Evolutionary conservation across 2,329 filamentous ascomycete species (phyloP).

Genomic region (Xylariomycetidae sp.): DNA sequence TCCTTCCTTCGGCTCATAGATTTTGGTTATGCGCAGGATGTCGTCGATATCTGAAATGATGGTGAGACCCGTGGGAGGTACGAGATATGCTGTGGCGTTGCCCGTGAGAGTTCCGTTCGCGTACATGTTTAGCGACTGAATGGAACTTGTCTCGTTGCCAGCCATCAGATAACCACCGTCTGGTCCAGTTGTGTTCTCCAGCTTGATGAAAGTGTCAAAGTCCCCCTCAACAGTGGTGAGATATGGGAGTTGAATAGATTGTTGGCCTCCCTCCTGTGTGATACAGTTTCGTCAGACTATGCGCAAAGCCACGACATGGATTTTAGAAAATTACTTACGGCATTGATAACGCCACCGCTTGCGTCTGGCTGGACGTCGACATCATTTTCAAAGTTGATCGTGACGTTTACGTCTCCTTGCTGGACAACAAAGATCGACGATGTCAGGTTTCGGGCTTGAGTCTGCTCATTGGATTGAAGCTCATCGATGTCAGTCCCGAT

Average conservation of each 20-base stretch:
- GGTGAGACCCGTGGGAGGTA: constrained; percentile 65
- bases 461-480: constrained; percentile 54
- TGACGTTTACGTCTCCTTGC: constrained; percentile 59
- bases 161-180: constrained; percentile 45
- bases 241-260: constrained; percentile 61
- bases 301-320: no score
- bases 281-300: constrained; percentile 7
- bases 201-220: constrained; percentile 65
- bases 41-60: constrained; percentile 77
- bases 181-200: constrained; percentile 52
- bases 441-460: constrained; percentile 69
- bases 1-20: constrained; percentile 70
- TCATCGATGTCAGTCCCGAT: constrained; percentile 58
- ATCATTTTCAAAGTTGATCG: constrained; percentile 51
- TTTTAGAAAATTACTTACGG: constrained; percentile 13
- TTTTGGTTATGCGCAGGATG: constrained; percentile 75
- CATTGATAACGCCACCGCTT: constrained; percentile 47
- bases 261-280: constrained; percentile 50
- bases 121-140: constrained; percentile 67
- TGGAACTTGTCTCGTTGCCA: constrained; percentile 59
- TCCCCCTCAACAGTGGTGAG: constrained; percentile 65
- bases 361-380: constrained; percentile 46
- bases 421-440: constrained; percentile 71
- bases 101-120: constrained; percentile 60
- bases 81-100: constrained; percentile 72